Conservation (phyloP, 768 basidiomycete species). For the Pulveroboletus sp. region DNA sequence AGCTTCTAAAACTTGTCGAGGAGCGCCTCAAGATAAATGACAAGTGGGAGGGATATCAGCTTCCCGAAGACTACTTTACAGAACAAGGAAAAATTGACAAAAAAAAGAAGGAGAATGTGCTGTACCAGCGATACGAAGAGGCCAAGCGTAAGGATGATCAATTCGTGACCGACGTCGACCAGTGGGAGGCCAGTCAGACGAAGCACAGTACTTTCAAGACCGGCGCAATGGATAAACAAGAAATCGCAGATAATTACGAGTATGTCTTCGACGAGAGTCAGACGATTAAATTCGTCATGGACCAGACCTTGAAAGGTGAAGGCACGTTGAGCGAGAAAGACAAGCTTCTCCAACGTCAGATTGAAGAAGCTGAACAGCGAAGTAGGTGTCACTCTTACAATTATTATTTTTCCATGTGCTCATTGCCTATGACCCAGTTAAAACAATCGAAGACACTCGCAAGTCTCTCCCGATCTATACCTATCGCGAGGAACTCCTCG, state of each 20-base stretch:
- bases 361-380: slow-evolving; percentile 87
- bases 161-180: slow-evolving; percentile 95
- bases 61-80: slow-evolving; percentile 97
- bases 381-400: slow-evolving; percentile 44
- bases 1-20: slow-evolving; percentile 86
- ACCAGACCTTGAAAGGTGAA: slow-evolving; percentile 62
- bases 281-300: slow-evolving; percentile 94
- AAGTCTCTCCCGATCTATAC: slow-evolving; percentile 90
- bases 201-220: slow-evolving; percentile 84
- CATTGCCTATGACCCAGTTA: slow-evolving; percentile 42
- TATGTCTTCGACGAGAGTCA: slow-evolving; percentile 99
- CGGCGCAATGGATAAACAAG: slow-evolving; percentile 86
- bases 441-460: slow-evolving; percentile 88
- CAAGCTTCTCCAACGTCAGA: slow-evolving; percentile 76
- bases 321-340: slow-evolving; percentile 78
- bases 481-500: slow-evolving; percentile 83
- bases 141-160: slow-evolving; percentile 87
- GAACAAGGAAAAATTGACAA: slow-evolving; percentile 98
- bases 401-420: background rate
- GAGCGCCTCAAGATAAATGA: slow-evolving; percentile 93
- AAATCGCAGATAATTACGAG: slow-evolving; percentile 82
- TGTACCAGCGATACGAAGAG: slow-evolving; percentile 95
- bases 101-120: slow-evolving; percentile 88
- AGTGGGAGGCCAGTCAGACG: slow-evolving; percentile 94
- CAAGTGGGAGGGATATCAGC: slow-evolving; percentile 91